Base-by-base conservation (phyloP, 192 early-diverging fungal species). In the Coemansia sp. region DNA sequence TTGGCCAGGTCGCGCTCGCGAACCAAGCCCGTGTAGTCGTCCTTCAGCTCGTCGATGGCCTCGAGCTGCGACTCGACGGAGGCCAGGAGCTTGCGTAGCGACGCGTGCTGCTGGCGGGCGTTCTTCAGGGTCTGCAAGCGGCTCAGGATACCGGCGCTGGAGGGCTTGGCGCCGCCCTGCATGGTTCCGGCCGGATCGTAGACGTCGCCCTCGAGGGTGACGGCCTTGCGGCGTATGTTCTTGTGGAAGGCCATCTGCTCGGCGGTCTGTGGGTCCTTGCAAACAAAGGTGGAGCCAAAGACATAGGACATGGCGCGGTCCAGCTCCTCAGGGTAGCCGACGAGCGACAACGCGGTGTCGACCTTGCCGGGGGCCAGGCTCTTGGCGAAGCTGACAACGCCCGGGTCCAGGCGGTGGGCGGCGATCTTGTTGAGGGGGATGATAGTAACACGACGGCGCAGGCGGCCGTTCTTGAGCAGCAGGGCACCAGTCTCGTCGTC, bases 351-450 rank as follows among this genome's bases (percentile, higher is more conserved):
- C 0, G 96, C 96, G 4, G 96, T 64, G 47, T 96, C 82, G 12
- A 89, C 91, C 48, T 90, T 87, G 35, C 85, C 95, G 5, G 89
- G 88, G 0, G 84, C 88, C n/a, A 96, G 41, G 19, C 63, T 75
- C 60, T 94, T 85, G 31, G 95, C 94, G 54, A 74, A 62, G 37
- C 57, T 66, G 17, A 74, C 64, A 19, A 74, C 49, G 19, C 43
- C 48, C 5, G 57, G 49, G 47, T 56, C 64, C 41, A 72, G 43
- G 44, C 51, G 60, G 30, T 73, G 62, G 2, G 69, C 68, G 19
- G 68, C 38, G 36, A 99, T 96, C 65, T 92, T 94, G 81, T 96
- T 96, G n/a, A 99, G 68, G 13, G 94, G 96, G 36, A 98, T 92
- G 13, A 98, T 80, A 2, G 94, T 98, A 11, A 89, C 83, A 1